Conservation (phyloP, 2,329 filamentous ascomycete genomes). For the Venturia aucupariae region DNA sequence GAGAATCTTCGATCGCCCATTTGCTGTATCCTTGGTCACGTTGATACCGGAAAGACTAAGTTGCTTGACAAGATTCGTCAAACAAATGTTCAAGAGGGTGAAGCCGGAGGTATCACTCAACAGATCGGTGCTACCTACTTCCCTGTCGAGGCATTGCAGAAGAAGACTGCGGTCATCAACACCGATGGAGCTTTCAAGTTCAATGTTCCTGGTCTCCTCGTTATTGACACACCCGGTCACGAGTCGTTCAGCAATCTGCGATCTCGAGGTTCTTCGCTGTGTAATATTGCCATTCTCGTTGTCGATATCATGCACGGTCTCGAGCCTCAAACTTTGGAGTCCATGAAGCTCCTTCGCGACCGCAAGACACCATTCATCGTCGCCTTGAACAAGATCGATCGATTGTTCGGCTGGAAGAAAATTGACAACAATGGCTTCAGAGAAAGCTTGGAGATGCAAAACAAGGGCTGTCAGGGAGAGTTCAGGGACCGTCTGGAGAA, state of each 20-base stretch:
- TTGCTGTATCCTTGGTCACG: slow-evolving; percentile 98
- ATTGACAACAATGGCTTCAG: slow-evolving; percentile 98
- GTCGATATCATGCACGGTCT: slow-evolving; percentile 99
- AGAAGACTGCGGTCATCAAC: slow-evolving; percentile 93
- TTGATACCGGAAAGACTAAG: slow-evolving; percentile 99
- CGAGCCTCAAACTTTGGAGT: slow-evolving; percentile 93
- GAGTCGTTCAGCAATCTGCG: slow-evolving; percentile 99
- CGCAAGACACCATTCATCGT: slow-evolving; percentile 97
- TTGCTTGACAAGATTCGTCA: slow-evolving; percentile 96
- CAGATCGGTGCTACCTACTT: slow-evolving; percentile 99
- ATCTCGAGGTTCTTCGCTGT: slow-evolving; percentile 92
- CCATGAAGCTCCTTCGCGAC: slow-evolving; percentile 87
- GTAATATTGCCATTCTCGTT: slow-evolving; percentile 97
- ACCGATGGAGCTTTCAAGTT: slow-evolving; percentile 83
- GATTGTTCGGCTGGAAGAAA: slow-evolving; percentile 98
- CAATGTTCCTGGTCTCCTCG: slow-evolving; percentile 91
- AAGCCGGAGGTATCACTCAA: slow-evolving; percentile 98
- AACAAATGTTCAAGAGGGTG: slow-evolving; percentile 97
- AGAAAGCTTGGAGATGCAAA: slow-evolving; percentile 82
- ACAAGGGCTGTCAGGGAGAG: slow-evolving; percentile 86
- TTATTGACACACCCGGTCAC: slow-evolving; percentile 98
- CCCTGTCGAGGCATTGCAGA: slow-evolving; percentile 82
- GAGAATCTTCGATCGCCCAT: slow-evolving; percentile 95
- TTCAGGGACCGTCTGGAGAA: slow-evolving; percentile 83
- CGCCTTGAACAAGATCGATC: slow-evolving; percentile 98